A percentile compares a stretch with the other conserved stretches of the same genome.
Evolutionary conservation across 106 monocot species (phyloP).

Genomic region (Platanthera zijinensis): DNA sequence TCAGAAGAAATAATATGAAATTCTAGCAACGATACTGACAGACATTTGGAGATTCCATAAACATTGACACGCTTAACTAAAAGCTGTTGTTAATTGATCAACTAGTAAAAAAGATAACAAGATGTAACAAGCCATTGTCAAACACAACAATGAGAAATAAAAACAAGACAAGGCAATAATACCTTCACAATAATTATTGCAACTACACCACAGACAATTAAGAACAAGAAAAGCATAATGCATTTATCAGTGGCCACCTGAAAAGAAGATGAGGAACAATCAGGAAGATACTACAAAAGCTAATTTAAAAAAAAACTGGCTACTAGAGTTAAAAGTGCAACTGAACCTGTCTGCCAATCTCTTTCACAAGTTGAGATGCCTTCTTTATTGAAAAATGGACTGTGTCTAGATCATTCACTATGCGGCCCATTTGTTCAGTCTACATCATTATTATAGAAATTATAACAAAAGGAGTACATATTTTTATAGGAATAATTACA

Average conservation of each 20-base stretch:
- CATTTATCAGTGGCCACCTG: slow-evolving; percentile 68
- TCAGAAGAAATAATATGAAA: no score
- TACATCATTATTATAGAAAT: slow-evolving; percentile 6
- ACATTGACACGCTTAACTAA: not conserved
- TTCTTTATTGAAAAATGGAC: slow-evolving; percentile 78
- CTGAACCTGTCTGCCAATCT: slow-evolving; percentile 53
- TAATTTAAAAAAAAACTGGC: not conserved
- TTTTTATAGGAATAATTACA: no score
- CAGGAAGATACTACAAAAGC: not conserved
- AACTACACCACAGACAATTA: slow-evolving; percentile 59
- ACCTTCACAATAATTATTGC: slow-evolving; percentile 71
- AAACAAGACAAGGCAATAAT: not conserved
- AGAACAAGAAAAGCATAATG: slow-evolving; percentile 54
- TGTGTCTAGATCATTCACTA: slow-evolving; percentile 67
- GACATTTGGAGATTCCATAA: not conserved
- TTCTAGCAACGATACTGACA: not conserved
- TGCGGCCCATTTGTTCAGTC: slow-evolving; percentile 75
- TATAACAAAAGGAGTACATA: no score
- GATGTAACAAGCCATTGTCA: not conserved
- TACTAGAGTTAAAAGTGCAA: not conserved
- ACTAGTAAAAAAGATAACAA: not conserved
- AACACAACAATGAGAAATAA: not conserved
- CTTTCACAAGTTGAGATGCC: slow-evolving; percentile 63
- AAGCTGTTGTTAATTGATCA: not conserved
- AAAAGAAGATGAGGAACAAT: not conserved